Evolutionary conservation across 2,329 filamentous ascomycete genomes (phyloP).

Genomic region (Claviceps humidiphila): DNA sequence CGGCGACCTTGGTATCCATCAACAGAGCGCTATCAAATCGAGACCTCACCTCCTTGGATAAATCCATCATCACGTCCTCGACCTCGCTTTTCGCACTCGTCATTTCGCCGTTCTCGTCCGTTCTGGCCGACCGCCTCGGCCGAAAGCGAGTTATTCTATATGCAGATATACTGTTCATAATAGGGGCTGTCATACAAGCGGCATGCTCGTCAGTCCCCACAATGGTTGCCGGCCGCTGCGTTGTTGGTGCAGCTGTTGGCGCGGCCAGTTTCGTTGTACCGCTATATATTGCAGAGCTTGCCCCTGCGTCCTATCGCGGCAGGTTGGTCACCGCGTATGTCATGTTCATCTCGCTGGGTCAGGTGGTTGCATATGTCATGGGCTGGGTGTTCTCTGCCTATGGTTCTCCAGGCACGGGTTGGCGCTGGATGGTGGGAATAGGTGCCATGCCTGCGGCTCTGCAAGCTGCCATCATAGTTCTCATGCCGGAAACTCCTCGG

Average conservation of each 20-base stretch:
- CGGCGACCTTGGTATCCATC: constrained; percentile 53
- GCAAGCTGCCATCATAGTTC: constrained; percentile 53
- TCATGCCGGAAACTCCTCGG: constrained; percentile 79
- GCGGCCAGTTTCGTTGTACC: constrained; percentile 73
- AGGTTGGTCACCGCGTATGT: constrained; percentile 70
- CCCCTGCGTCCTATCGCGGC: constrained; percentile 63
- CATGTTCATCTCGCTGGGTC: constrained; percentile 74
- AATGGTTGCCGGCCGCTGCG: constrained; percentile 55
- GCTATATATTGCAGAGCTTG: constrained; percentile 77
- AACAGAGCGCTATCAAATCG: constrained; percentile 43
- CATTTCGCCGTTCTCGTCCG: constrained; percentile 48
- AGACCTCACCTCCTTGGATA: constrained; percentile 48
- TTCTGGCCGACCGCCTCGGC: constrained; percentile 49
- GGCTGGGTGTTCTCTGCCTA: constrained; percentile 61
- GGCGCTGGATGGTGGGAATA: constrained; percentile 86
- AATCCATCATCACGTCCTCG: constrained; percentile 57
- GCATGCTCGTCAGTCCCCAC: constrained; percentile 38
- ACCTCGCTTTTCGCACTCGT: constrained; percentile 54
- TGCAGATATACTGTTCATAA: constrained; percentile 53
- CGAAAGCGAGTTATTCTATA: constrained; percentile 49
- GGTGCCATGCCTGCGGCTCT: constrained; percentile 64
- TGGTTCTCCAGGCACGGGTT: constrained; percentile 43
- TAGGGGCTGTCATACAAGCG: constrained; percentile 55
- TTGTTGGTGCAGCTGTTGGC: constrained; percentile 62
- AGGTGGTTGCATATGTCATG: constrained; percentile 76